These are phyloP conservation scores for Gloeopeniophorella convolvens DNA, from an alignment of 768 basidiomycete genomes.

Conservation along the genomic window DNA sequence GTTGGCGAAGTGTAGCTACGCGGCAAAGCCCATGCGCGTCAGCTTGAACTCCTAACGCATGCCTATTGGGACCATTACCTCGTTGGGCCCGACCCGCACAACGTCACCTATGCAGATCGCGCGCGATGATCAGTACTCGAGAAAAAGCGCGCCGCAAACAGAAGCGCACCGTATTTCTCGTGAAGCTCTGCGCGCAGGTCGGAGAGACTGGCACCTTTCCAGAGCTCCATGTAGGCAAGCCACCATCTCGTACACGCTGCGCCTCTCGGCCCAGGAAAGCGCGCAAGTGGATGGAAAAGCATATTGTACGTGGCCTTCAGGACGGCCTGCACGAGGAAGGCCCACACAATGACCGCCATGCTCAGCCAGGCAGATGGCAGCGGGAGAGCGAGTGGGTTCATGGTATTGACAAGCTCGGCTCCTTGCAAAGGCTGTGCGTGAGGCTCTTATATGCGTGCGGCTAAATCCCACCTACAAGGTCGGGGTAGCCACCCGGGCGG, in stretches of 20 bases:
- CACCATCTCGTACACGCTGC: slow-evolving; percentile 14
- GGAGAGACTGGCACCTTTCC: slow-evolving; percentile 3
- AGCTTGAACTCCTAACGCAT: neutral
- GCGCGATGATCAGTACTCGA: neutral
- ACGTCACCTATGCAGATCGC: slow-evolving; percentile 8
- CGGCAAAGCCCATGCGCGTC: neutral
- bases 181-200: slow-evolving; percentile 11
- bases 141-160: neutral
- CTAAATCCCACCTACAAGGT: no score
- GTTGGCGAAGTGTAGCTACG: slow-evolving; percentile 10
- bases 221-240: slow-evolving; percentile 14
- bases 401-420: no score
- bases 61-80: neutral
- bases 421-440: no score
- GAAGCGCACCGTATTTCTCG: slow-evolving; percentile 5
- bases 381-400: no score
- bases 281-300: slow-evolving; percentile 12
- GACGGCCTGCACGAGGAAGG: neutral
- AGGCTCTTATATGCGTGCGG: no score
- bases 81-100: slow-evolving; percentile 13
- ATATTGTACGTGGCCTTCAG: slow-evolving; percentile 1
- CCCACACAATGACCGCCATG: neutral
- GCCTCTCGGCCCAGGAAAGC: slow-evolving; percentile 12
- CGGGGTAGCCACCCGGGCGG: no score
- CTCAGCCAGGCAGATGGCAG: neutral